Conservation (phyloP, 345 rosid genomes). For the Carallia pectinifolia region DNA sequence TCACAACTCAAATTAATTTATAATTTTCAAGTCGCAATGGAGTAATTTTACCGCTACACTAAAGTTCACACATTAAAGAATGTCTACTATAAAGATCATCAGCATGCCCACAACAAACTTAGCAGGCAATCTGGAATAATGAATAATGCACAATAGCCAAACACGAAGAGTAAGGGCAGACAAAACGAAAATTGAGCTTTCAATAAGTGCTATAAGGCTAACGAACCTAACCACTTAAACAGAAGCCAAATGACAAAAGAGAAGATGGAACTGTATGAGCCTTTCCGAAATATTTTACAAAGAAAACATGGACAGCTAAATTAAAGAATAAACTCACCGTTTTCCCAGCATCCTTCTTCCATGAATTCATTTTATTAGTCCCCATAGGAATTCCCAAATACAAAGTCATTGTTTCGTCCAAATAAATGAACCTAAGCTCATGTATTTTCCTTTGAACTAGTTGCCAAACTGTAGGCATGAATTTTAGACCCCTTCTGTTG, state of each 20-base stretch:
- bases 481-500: conserved; percentile 47
- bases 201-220: background rate
- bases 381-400: no score
- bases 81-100: no score
- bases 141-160: background rate
- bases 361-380: no score
- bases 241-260: background rate
- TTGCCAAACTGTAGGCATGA: conserved; percentile 65
- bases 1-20: no score
- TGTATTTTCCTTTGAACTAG: conserved; percentile 22
- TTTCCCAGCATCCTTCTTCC: no score
- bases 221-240: background rate
- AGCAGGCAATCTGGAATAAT: background rate
- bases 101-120: no score
- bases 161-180: background rate
- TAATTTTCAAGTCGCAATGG: no score
- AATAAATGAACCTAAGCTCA: no score
- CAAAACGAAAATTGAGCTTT: background rate
- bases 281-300: background rate
- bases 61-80: no score
- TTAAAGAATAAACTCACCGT: background rate
- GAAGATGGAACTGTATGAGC: background rate
- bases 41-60: no score
- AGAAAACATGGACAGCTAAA: background rate
- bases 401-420: no score